These are phyloP conservation scores for Polyporus arcularius DNA, from an alignment of 768 basidiomycete species.

Conservation along the genomic window DNA sequence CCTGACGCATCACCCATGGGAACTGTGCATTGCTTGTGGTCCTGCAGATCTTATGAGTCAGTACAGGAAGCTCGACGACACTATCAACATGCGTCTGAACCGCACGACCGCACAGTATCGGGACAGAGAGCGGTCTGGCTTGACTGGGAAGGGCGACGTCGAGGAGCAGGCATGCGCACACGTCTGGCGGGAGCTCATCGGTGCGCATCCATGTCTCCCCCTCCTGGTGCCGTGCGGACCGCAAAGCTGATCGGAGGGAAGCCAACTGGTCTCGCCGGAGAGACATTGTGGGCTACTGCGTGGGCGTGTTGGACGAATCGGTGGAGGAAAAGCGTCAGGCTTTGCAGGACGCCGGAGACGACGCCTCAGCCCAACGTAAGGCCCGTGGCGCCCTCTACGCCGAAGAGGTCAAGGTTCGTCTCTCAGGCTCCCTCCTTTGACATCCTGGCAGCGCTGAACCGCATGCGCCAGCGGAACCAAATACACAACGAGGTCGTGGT, in stretches of 20 bases:
- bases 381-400: conserved; percentile 59
- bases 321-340: conserved; percentile 54
- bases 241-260: conserved; percentile 12
- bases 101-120: conserved; percentile 75
- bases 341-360: conserved; percentile 44
- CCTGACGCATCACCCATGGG: neutral
- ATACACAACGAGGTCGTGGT: conserved; percentile 74
- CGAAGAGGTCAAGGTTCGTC: conserved; percentile 70
- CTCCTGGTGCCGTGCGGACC: neutral
- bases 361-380: conserved; percentile 48
- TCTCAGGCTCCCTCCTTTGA: neutral
- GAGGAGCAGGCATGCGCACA: conserved; percentile 77
- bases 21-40: conserved; percentile 1
- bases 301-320: conserved; percentile 65
- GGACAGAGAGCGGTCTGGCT: conserved; percentile 62
- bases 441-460: conserved; percentile 5
- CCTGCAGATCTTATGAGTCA: conserved; percentile 74
- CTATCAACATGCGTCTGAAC: conserved; percentile 79
- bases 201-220: conserved; percentile 41
- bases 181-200: conserved; percentile 78
- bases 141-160: conserved; percentile 47
- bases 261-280: conserved; percentile 69
- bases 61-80: conserved; percentile 79
- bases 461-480: conserved; percentile 57
- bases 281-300: conserved; percentile 77